phyloP scores from a whole-genome alignment of 202 grass and related monocot species.

The Schoenoplectus triqueter region DNA sequence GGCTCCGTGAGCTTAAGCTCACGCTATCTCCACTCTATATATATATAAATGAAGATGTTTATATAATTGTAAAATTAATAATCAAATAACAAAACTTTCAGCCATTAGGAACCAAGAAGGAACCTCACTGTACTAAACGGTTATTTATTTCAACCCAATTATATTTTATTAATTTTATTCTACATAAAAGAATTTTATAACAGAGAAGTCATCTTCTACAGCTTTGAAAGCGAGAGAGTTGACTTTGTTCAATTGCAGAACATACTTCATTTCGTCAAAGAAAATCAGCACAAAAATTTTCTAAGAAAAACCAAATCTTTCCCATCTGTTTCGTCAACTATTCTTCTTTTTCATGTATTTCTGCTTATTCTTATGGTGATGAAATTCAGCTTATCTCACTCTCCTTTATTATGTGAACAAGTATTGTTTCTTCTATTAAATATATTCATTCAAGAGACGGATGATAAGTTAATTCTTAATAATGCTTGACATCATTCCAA shows the following conservation, averaged over 20 bases:
- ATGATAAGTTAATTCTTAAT: background rate
- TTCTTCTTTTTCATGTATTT: background rate
- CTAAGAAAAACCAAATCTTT: background rate
- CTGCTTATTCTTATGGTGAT: background rate
- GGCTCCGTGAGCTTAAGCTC: too few species aligned
- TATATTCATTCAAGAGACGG: background rate
- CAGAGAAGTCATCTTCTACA: background rate
- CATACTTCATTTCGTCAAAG: background rate
- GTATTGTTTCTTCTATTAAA: background rate
- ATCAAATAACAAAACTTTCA: background rate
- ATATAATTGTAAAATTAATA: constrained; percentile 1
- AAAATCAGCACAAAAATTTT: constrained; percentile 11
- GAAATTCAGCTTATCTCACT: background rate
- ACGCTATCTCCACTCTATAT: background rate
- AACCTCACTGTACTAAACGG: background rate
- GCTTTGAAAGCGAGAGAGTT: constrained; percentile 23
- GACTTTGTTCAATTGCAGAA: background rate
- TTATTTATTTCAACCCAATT: background rate
- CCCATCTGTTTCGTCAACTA: background rate
- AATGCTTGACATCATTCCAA: background rate
- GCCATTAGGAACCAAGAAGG: background rate
- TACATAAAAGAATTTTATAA: background rate
- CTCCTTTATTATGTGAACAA: background rate
- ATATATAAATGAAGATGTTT: background rate
- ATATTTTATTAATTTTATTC: background rate